phyloP scores from a whole-genome alignment of 73 alveolate species.

The Blepharisma japonicum region DNA sequence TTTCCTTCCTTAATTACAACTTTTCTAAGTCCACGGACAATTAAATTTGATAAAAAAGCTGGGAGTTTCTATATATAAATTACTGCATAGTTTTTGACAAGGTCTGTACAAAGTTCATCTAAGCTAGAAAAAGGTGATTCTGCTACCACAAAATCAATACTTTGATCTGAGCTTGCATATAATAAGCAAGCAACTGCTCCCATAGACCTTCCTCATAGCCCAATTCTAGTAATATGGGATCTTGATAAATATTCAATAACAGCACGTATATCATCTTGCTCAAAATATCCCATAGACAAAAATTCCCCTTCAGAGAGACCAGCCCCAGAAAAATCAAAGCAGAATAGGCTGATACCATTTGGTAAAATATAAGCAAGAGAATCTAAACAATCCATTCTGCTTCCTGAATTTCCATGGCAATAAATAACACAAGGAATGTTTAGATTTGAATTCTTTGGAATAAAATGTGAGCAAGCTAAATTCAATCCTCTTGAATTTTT shows the following conservation, averaged over 20 bases:
- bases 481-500: constrained; percentile 37
- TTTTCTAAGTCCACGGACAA: constrained; percentile 38
- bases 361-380: constrained; percentile 48
- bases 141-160: constrained; percentile 43
- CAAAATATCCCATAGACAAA: constrained; percentile 66
- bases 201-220: constrained; percentile 70
- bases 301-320: constrained; percentile 68
- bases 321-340: constrained; percentile 71
- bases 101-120: constrained; percentile 48
- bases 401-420: constrained; percentile 61
- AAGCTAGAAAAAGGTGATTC: constrained; percentile 65
- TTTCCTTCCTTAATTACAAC: constrained; percentile 40
- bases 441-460: constrained; percentile 42
- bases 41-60: constrained; percentile 31
- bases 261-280: constrained; percentile 47
- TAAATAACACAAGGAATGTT: constrained; percentile 57
- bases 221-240: constrained; percentile 40
- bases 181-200: constrained; percentile 68
- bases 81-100: constrained; percentile 34
- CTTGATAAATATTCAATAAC: constrained; percentile 67
- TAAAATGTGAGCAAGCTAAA: constrained; percentile 46
- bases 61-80: constrained; percentile 35
- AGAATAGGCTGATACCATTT: constrained; percentile 41
- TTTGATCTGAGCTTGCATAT: constrained; percentile 47
- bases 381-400: constrained; percentile 51